Percentiles rank a stretch among this genome's conserved stretches.
Evolutionary conservation across 73 alveolate species (phyloP).

Genomic region (Paramecium sexaurelia): DNA sequence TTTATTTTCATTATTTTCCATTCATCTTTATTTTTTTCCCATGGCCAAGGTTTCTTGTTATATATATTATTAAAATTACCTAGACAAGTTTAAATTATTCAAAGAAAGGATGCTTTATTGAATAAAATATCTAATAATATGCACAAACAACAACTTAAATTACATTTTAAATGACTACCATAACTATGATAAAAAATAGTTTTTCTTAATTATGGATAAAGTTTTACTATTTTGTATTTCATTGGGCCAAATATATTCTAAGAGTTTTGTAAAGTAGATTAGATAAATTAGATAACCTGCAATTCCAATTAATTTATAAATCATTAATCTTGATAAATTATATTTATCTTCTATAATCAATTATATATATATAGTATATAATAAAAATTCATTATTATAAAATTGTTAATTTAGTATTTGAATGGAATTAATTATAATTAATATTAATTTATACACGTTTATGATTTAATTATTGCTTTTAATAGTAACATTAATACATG

Average conservation of each 20-base stretch:
- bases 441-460: constrained; percentile 19
- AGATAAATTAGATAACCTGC: background rate
- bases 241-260: background rate
- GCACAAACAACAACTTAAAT: background rate
- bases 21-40: constrained; percentile 64
- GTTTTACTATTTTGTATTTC: background rate
- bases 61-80: background rate
- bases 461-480: background rate
- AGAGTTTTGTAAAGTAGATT: background rate
- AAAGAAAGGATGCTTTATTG: constrained; percentile 72
- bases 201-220: background rate
- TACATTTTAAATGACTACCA: background rate
- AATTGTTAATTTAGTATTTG: background rate
- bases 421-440: background rate
- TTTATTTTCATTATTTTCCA: constrained; percentile 57
- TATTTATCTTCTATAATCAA: background rate
- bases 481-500: background rate
- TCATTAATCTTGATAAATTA: background rate
- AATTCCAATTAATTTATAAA: constrained; percentile 19
- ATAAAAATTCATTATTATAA: too few species aligned
- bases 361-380: background rate
- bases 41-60: constrained; percentile 79
- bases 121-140: constrained; percentile 53
- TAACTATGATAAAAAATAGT: background rate
- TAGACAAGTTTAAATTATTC: constrained; percentile 73